Evolutionary conservation across 148 eudicot genomes (phyloP), one percentile per base, ranked within the genome.

Genomic region (Vaccinium darrowii): DNA sequence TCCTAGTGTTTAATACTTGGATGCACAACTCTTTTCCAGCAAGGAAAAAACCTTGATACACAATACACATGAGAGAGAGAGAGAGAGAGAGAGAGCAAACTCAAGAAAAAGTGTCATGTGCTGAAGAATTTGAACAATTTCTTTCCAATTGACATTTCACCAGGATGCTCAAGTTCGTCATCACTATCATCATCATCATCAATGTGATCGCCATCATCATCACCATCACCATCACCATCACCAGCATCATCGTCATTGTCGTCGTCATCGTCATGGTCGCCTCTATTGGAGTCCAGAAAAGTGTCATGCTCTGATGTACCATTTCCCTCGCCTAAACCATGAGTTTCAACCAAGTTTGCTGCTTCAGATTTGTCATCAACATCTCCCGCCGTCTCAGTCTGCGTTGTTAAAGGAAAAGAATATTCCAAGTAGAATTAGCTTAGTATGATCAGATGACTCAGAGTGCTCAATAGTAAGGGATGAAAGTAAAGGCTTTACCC

Each of bases 61-160:
- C 25, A 33, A 80, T 21, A 58, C 27, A 57, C 21, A 75, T 14
- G 75, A 36, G 57, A n/a, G 56, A 50, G 58, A 27, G 63, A 23
- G 39, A 19, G 57, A 82, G 81, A 27, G 67, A 33, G 36, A 33
- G 36, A 33, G 43, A 65, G 83, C 62, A 76, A 76, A 27, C 18
- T 6, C 54, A 71, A 54, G 27, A 54, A 50, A 13, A 50, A 13
- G 63, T 71, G 87, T 92, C 85, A 96, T 25, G 98, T 85, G 14
- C 92, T 92, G 71, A 95, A 88, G 81, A 95, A 95, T 10, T 80
- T 95, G 96, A 93, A 95, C 5, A 95, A 21, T 90, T 91, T 90
- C 90, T 87, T 92, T 77, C 89, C 82, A 30, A 93, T 81, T 0
- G 98, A 94, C 11, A 62, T 89, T 77, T 91, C 92, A 91, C 95